Evolutionary conservation across 306 rosid species (phyloP), one percentile per base, ranked within the genome.

Genomic region (Citrullus colocynthis): DNA sequence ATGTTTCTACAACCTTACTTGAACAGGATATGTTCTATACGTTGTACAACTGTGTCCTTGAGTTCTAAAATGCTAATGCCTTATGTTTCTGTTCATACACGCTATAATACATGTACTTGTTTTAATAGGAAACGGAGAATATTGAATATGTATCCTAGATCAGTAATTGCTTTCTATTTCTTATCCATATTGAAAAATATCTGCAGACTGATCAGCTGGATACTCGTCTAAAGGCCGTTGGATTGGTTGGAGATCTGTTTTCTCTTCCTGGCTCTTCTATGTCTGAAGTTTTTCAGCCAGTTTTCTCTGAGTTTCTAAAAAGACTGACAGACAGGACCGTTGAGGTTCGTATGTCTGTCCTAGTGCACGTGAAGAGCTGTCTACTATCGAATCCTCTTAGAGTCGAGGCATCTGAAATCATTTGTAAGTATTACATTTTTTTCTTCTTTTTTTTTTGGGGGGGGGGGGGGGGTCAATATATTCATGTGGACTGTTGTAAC

Each of bases 131-230:
- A 65, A 65, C 30, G 9, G 73, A 18, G 49, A 65, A 65, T 37
- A 17, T 37, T 65, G 18, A 65, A 17, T 52, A 52, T 51, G 17
- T 16, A 73, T 18, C 32, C 14, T 74, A 52, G 21, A 52, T 52
- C 30, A 17, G 30, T 15, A 13, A 28, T 52, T 32, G 32, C 63
- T 74, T 74, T 30, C 42, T 73, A 52, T 73, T 49, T 34, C 62
- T 52, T 34, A 17, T 74, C 49, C 63, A 32, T 74, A 1, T 24
- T 17, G 49, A 51, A 74, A 34, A 18, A 80, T 55, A 83, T 85
- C 76, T 84, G 93, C 89, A 96, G 99, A 86, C 88, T 74, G 98
- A 92, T 84, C 97, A 89, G 91, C 88, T 91, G 81, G 99, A 91
- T 76, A 88, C 88, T 79, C 99, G 99, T 78, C 82, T 92, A 82